Percentiles rank a stretch among this genome's conserved stretches.
These are phyloP conservation scores for Suillus cothurnatus DNA, from an alignment of 768 basidiomycete species.

Conservation along the genomic window DNA sequence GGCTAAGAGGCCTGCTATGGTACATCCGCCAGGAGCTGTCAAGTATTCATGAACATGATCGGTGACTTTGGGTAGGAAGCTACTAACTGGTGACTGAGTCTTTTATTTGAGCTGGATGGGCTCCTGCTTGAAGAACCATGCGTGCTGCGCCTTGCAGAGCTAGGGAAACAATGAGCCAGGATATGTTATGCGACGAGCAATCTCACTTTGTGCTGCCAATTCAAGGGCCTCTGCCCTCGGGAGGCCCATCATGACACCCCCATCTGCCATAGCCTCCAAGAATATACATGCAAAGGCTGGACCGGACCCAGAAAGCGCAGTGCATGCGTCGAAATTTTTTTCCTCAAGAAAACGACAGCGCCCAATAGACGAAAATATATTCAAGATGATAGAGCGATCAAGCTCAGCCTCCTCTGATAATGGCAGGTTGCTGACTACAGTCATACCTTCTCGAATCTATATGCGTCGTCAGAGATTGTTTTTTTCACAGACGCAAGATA, in stretches of 20 bases:
- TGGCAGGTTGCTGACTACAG: conserved; percentile 80
- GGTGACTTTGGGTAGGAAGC: neutral
- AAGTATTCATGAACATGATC: conserved; percentile 9
- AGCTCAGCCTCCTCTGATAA: conserved; percentile 48
- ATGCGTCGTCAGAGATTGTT: neutral
- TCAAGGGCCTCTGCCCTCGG: conserved; percentile 93
- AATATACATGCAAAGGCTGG: conserved; percentile 97
- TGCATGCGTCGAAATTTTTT: conserved; percentile 98
- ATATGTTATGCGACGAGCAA: neutral
- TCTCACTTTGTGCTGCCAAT: conserved; percentile 90
- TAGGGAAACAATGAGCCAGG: conserved; percentile 32
- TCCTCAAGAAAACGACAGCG: conserved; percentile 96
- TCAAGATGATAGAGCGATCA: conserved; percentile 75
- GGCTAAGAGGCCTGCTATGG: conserved; percentile 94
- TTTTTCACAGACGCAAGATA: neutral
- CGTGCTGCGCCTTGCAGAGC: conserved; percentile 95
- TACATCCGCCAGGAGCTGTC: conserved; percentile 94
- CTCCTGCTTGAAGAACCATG: conserved; percentile 88
- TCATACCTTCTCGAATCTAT: conserved; percentile 99
- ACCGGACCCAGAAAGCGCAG: conserved; percentile 93
- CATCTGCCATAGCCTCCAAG: conserved; percentile 98
- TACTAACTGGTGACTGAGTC: conserved; percentile 94
- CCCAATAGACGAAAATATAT: conserved; percentile 97
- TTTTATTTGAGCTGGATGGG: conserved; percentile 95
- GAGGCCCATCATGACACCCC: conserved; percentile 99